Evolutionary conservation across 345 rosid genomes (phyloP).

Genomic region (Eutrema japonicum): DNA sequence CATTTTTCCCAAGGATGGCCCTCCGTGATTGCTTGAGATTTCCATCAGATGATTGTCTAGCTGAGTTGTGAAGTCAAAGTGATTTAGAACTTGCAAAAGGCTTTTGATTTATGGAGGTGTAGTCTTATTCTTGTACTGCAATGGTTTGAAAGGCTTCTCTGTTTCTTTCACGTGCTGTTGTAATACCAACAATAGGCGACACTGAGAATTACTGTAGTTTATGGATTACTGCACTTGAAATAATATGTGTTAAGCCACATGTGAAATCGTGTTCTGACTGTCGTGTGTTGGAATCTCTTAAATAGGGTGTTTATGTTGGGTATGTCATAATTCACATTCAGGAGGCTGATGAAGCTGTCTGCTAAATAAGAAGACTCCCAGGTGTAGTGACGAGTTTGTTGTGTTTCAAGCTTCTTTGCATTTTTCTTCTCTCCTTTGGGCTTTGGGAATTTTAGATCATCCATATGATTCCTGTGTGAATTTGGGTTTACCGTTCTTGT

Average conservation of each 20-base stretch:
- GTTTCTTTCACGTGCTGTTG: conserved; percentile 1
- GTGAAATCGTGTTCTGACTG: conserved; percentile 56
- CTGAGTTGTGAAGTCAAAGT: conserved; percentile 2
- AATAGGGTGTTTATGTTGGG: conserved; percentile 85
- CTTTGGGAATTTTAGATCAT: conserved; percentile 52
- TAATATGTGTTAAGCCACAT: conserved; percentile 48
- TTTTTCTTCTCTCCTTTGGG: conserved; percentile 44
- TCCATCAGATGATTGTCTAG: conserved; percentile 19
- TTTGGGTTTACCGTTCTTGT: conserved; percentile 10
- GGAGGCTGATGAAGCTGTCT: conserved; percentile 80
- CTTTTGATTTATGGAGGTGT: background rate
- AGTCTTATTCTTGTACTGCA: conserved; percentile 1
- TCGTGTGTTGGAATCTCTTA: conserved; percentile 75
- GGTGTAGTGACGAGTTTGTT: conserved; percentile 78
- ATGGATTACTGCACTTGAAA: conserved; percentile 45
- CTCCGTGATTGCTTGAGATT: background rate
- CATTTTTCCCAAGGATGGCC: conserved; percentile 2
- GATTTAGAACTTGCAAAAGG: background rate
- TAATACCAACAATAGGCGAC: conserved; percentile 8
- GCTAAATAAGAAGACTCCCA: conserved; percentile 82
- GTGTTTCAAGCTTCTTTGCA: conserved; percentile 55
- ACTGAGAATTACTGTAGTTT: conserved; percentile 35
- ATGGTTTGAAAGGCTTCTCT: conserved; percentile 19
- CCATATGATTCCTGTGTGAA: conserved; percentile 16
- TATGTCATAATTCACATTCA: conserved; percentile 70